Base-by-base conservation (phyloP, 2,329 filamentous ascomycete genomes). In the Akanthomyces uredinophilus region DNA sequence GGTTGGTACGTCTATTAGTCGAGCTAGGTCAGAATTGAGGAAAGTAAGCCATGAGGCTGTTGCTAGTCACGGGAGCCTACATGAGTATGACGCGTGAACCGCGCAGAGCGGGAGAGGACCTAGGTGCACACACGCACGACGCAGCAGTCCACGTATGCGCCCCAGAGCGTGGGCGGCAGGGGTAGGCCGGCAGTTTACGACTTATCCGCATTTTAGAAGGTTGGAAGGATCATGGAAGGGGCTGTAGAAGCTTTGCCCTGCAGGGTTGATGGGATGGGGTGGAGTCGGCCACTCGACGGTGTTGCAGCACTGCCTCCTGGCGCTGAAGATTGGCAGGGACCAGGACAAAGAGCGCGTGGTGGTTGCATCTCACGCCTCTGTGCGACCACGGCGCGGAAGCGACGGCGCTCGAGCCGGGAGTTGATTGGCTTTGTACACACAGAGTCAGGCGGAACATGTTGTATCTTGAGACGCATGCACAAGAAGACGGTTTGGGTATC, bases 171-270 rank as follows among this genome's bases (percentile, higher is more conserved):
- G 54, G 55, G 8, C 29, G 43, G 39, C 57, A 60, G 49, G 47
- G 47, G 57, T 46, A 37, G 1, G 44, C 39, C 44, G 57, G 18
- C 37, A 41, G 46, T 49, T 29, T 35, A n/a, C 53, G 20, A 57
- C 29, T 49, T 60, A 22, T 52, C 57, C 55, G 54, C 44, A 52
- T 27, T 57, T 35, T 57, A 4, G 41, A 39, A 52, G 46, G 10
- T 16, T 50, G 10, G 56, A 57, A 57, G 54, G 32, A 37, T 50
- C 27, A 53, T 60, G 57, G 57, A 60, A 60, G 24, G 29, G 39
- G 49, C 47, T 60, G 39, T 22, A 20, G 57, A 60, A 60, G 49
- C 22, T 60, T 60, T 27, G 57, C 27, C 57, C 16, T 53, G 49
- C 57, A 52, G 49, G 49, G 49, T 59, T 43, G 20, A 49, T n/a